Evolutionary conservation across 2,329 filamentous ascomycete species (phyloP).

Genomic region (Colletotrichum abscissum): DNA sequence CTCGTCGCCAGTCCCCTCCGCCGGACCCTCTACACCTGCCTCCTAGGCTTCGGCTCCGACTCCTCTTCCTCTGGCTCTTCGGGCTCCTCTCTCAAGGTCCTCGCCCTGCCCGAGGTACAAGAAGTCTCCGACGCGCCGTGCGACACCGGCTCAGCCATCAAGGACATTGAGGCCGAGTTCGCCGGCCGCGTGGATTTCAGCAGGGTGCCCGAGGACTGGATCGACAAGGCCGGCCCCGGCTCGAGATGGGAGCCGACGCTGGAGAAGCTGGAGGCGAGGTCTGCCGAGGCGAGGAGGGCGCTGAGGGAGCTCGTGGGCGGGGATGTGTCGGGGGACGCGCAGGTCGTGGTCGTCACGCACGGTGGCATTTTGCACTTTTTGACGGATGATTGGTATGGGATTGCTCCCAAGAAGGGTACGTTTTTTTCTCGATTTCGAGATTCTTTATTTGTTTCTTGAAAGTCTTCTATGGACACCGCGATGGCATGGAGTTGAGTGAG

Average conservation of each 20-base stretch:
- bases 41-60: constrained; percentile 74
- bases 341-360: constrained; percentile 83
- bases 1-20: constrained; percentile 84
- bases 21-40: constrained; percentile 83
- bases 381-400: constrained; percentile 82
- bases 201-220: constrained; percentile 76
- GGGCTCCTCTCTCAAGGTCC: constrained; percentile 51
- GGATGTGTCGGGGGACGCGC: constrained; percentile 55
- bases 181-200: constrained; percentile 71
- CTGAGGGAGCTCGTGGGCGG: constrained; percentile 62
- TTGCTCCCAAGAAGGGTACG: constrained; percentile 55
- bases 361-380: constrained; percentile 88
- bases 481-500: background rate
- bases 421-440: constrained; percentile 3
- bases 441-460: too few species aligned
- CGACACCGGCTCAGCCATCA: constrained; percentile 75
- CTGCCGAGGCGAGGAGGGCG: constrained; percentile 68
- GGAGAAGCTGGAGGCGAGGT: constrained; percentile 68
- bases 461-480: too few species aligned
- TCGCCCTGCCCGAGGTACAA: constrained; percentile 80
- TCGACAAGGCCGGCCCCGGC: constrained; percentile 66
- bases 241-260: constrained; percentile 57
- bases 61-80: constrained; percentile 40
- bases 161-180: constrained; percentile 70
- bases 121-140: constrained; percentile 81